Base-by-base conservation (phyloP, 805 yeast genomes). In the Grigorovia jiainica region DNA sequence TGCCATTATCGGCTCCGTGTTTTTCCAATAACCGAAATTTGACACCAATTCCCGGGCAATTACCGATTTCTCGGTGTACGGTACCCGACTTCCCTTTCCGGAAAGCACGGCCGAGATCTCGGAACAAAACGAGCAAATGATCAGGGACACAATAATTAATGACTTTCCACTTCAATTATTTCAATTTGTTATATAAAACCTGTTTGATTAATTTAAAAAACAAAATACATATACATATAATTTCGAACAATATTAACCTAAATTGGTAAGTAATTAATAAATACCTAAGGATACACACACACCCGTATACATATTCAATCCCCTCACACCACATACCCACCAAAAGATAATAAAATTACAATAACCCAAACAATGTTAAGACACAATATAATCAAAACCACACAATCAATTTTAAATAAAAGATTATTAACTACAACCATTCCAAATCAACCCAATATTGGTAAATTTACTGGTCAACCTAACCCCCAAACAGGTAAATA, bases 401-500 rank as follows among this genome's bases (percentile, higher is more conserved):
- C 39, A 9, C 31, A 27, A 27, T 17, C 11, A 9, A 24, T 36
- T 17, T 21, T 23, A 13, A 21, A 21, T 11, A 41, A 37, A 18
- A 49, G 53, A 45, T 40, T 38, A 2, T 34, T 51, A 21, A 40
- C 64, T 7, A 48, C 57, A 25, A 13, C 37, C 3, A 42, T 38
- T 11, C 36, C 34, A n/a, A 47, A 54, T 34, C 63, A 58, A 44
- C 65, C 65, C 27, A 43, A 52, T 2, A 59, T 59, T 36, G 65
- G 65, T 43, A 55, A 53, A 44, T 60, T 41, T 42, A 56, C 62
- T 8, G 65, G 65, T 24, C 53, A 54, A 36, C 55, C 63, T 34
- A 46, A 60, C 38, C 51, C 61, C 47, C 69, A 81, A 47, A 77
- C 82, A 48, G 97, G 97, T 51, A 84, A 83, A 58, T 90, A 79